phyloP scores from a whole-genome alignment of 495 filamentous ascomycete species.

The Aspergillus biplanus region DNA sequence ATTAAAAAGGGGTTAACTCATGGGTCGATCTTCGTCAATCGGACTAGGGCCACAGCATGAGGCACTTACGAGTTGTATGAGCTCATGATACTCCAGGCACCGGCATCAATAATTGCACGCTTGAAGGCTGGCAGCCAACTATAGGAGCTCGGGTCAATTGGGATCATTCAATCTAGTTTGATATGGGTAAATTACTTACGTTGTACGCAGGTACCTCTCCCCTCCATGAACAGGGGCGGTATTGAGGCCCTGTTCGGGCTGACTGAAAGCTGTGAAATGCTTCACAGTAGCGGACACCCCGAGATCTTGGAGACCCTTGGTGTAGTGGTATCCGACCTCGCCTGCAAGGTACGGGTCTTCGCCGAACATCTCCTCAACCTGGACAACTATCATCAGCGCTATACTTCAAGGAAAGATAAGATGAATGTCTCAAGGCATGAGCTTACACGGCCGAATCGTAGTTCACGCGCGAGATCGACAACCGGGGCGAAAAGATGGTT shows the following conservation, averaged over 20 bases:
- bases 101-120: conserved; percentile 67
- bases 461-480: conserved; percentile 67
- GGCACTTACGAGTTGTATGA: conserved; percentile 61
- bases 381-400: conserved; percentile 3
- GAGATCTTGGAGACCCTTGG: conserved; percentile 62
- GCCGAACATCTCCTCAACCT: conserved; percentile 69
- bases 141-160: not conserved
- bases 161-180: not conserved
- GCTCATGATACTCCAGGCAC: conserved; percentile 68
- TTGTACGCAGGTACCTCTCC: conserved; percentile 67
- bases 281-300: conserved; percentile 71
- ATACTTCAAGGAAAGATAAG: not conserved
- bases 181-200: conserved; percentile 31
- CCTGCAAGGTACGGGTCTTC: conserved; percentile 67
- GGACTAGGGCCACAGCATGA: not conserved
- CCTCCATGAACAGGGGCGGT: conserved; percentile 71
- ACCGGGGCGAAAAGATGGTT: conserved; percentile 73
- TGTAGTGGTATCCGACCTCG: conserved; percentile 63
- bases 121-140: conserved; percentile 68
- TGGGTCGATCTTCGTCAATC: not conserved
- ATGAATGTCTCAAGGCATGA: not conserved
- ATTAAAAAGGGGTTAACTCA: conserved; percentile 2
- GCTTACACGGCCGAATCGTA: conserved; percentile 62
- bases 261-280: conserved; percentile 67
- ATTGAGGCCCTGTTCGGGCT: conserved; percentile 71